A percentile compares a stretch with the other conserved stretches of the same genome.
Evolutionary conservation across 352 stramenopile genomes (phyloP).

Genomic region (Peronospora destructor): DNA sequence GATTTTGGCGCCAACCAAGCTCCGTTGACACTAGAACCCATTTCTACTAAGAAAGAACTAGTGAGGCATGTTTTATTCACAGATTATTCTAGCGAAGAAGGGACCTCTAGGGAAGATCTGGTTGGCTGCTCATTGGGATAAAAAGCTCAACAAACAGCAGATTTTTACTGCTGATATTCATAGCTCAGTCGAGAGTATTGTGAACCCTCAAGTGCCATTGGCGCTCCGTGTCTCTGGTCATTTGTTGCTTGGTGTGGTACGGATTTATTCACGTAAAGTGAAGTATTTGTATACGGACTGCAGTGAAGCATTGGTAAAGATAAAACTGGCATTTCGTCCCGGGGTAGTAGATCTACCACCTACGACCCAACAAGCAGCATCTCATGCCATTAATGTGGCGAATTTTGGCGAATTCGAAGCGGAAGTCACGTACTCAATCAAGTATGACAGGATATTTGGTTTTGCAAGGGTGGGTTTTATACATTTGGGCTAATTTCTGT

Average conservation of each 20-base stretch:
- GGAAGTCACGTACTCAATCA: slow-evolving; percentile 78
- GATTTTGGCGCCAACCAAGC: slow-evolving; percentile 10
- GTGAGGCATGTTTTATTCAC: slow-evolving; percentile 96
- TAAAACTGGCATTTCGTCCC: slow-evolving; percentile 94
- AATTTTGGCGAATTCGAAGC: slow-evolving; percentile 84
- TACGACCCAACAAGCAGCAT: slow-evolving; percentile 53
- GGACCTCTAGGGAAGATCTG: slow-evolving; percentile 98
- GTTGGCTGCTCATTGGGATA: slow-evolving; percentile 98
- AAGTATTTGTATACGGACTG: slow-evolving; percentile 98
- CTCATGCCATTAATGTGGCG: slow-evolving; percentile 76
- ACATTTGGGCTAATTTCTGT: slow-evolving; percentile 1
- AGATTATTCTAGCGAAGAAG: slow-evolving; percentile 99
- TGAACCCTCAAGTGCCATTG: slow-evolving; percentile 94
- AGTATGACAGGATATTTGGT: slow-evolving; percentile 39
- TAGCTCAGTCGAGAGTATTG: slow-evolving; percentile 93
- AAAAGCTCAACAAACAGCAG: slow-evolving; percentile 97
- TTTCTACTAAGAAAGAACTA: no score
- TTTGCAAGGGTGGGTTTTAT: background rate
- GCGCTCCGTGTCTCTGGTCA: slow-evolving; percentile 96
- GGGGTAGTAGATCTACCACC: slow-evolving; percentile 73
- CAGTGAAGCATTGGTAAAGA: slow-evolving; percentile 98
- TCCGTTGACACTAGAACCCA: slow-evolving; percentile 6
- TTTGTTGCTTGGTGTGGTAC: slow-evolving; percentile 96
- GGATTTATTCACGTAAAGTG: slow-evolving; percentile 97
- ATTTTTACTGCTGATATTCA: slow-evolving; percentile 98